phyloP scores from a whole-genome alignment of 192 early-diverging fungal species.

The Paraglomus occultum region DNA sequence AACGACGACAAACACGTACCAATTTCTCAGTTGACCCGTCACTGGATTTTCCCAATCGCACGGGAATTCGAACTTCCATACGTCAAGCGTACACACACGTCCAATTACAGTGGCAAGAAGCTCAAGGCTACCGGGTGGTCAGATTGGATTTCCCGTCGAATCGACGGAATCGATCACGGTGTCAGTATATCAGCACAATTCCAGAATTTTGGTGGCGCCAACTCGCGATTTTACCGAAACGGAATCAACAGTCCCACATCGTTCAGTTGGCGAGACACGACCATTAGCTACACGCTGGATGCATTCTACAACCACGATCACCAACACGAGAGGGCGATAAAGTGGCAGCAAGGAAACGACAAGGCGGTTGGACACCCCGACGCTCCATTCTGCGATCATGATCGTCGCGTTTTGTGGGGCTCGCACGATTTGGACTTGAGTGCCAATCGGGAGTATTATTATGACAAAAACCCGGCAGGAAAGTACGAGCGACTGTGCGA shows the following conservation, averaged over 20 bases:
- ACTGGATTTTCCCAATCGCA: constrained; percentile 30
- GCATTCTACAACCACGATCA: constrained; percentile 27
- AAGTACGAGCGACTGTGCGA: constrained; percentile 28
- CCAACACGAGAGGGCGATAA: neutral
- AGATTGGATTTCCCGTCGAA: constrained; percentile 24
- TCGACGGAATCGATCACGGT: neutral
- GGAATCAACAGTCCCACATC: constrained; percentile 9
- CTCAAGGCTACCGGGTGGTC: constrained; percentile 22
- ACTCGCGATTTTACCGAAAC: constrained; percentile 14
- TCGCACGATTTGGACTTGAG: constrained; percentile 29
- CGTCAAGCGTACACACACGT: constrained; percentile 28
- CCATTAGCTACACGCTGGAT: constrained; percentile 22
- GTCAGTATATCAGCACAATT: constrained; percentile 24
- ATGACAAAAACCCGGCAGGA: constrained; percentile 13
- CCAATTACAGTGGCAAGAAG: constrained; percentile 21
- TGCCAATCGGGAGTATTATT: constrained; percentile 16
- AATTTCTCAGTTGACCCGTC: constrained; percentile 22
- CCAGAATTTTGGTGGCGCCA: constrained; percentile 29
- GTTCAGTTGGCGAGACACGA: constrained; percentile 32
- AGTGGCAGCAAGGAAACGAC: neutral
- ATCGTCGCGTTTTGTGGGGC: constrained; percentile 32
- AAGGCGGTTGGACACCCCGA: constrained; percentile 25
- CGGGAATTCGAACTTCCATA: constrained; percentile 30
- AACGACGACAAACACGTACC: constrained; percentile 16
- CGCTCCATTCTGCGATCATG: constrained; percentile 24